Percentiles rank a stretch among this genome's conserved stretches.
Conservation (phyloP, 2,329 filamentous ascomycete genomes). For the Aphanoascus verrucosus region DNA sequence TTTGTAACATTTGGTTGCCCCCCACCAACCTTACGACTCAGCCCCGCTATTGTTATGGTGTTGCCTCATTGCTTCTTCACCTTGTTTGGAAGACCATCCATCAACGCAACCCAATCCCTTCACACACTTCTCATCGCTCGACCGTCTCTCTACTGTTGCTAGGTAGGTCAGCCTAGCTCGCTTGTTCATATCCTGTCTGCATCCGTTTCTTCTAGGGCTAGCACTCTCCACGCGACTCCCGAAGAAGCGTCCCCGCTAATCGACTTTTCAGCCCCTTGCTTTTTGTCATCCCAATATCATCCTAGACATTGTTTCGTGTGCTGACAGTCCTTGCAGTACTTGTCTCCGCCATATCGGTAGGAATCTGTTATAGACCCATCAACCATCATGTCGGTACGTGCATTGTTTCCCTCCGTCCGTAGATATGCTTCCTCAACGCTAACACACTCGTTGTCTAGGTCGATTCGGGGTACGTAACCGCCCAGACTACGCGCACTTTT, state of each 20-base stretch:
- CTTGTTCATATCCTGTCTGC: background rate
- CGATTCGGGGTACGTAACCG: constrained; percentile 13
- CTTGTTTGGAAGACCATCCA: constrained; percentile 1
- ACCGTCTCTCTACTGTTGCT: background rate
- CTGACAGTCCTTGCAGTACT: background rate
- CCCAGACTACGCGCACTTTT: background rate
- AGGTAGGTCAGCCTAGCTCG: background rate
- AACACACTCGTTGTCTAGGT: constrained; percentile 5
- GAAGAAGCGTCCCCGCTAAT: background rate
- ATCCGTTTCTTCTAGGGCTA: background rate
- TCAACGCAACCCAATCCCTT: background rate
- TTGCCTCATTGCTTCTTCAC: constrained; percentile 12
- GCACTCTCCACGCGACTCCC: background rate
- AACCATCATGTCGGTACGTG: constrained; percentile 11
- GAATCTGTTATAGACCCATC: background rate
- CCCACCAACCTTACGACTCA: constrained; percentile 15
- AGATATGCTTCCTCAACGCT: background rate
- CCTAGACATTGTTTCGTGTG: background rate
- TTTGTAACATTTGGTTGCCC: constrained; percentile 8
- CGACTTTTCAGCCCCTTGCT: background rate
- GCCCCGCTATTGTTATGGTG: constrained; percentile 14
- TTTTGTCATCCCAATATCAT: background rate
- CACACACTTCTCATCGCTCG: background rate
- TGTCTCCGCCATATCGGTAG: background rate
- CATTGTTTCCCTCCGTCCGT: background rate